A percentile compares a stretch with the other conserved stretches of the same genome.
These are phyloP conservation scores for Tetrahymena elliotti DNA, from an alignment of 73 alveolate genomes.

Conservation along the genomic window DNA sequence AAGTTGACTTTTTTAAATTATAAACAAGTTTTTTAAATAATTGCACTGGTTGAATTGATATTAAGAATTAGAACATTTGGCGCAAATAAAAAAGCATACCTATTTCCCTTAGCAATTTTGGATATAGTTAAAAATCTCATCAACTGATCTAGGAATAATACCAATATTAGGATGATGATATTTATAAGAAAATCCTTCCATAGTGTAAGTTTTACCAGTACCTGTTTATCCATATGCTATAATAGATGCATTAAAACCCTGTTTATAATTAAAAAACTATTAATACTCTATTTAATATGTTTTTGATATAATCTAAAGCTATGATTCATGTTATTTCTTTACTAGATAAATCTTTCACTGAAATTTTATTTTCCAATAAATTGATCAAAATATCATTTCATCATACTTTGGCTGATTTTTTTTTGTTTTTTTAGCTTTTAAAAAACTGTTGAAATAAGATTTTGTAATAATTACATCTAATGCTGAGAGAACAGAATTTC, in stretches of 20 bases:
- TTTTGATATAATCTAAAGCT: too few species aligned
- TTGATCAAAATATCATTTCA: too few species aligned
- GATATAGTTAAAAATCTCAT: conserved; percentile 56
- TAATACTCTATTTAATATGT: neutral
- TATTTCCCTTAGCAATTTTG: neutral
- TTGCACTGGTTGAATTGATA: neutral
- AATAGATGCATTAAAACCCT: conserved; percentile 68
- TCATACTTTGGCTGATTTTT: too few species aligned
- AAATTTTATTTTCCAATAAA: too few species aligned
- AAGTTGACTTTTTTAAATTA: conserved; percentile 44
- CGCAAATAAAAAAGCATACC: neutral
- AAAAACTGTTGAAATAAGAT: neutral
- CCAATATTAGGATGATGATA: conserved; percentile 47
- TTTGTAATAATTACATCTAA: conserved; percentile 19
- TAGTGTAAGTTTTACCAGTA: conserved; percentile 81
- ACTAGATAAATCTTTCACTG: too few species aligned
- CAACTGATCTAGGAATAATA: conserved; percentile 62
- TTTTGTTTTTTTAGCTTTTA: too few species aligned
- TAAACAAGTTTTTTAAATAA: conserved; percentile 4
- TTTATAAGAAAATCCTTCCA: conserved; percentile 67
- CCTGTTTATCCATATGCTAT: conserved; percentile 87
- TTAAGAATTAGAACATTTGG: neutral
- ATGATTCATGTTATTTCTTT: too few species aligned
- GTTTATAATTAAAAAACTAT: neutral
- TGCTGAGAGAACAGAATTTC: conserved; percentile 58